phyloP scores from a whole-genome alignment of 768 basidiomycete species.

The Kwoniella dejecticola region DNA sequence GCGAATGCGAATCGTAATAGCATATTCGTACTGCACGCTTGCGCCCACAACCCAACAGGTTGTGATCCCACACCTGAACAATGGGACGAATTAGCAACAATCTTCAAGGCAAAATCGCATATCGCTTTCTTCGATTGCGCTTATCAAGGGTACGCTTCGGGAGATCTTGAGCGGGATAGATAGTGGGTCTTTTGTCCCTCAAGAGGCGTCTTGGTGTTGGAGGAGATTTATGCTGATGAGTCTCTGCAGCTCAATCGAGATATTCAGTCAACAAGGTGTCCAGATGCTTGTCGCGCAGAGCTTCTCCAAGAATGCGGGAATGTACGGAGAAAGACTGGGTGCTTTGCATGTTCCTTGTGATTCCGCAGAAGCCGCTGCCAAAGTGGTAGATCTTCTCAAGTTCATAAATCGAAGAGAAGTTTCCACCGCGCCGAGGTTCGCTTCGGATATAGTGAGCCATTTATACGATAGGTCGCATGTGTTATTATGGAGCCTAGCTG shows the following conservation, averaged over 20 bases:
- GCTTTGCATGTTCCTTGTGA: conserved; percentile 81
- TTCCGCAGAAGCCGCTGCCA: conserved; percentile 64
- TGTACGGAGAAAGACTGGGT: conserved; percentile 93
- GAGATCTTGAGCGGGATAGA: conserved; percentile 60
- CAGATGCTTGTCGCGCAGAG: conserved; percentile 19
- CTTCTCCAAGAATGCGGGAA: conserved; percentile 77
- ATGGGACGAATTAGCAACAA: conserved; percentile 75
- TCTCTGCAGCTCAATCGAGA: neutral
- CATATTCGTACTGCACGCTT: conserved; percentile 85
- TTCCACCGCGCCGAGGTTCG: conserved; percentile 80
- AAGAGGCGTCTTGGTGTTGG: too few relatives aligned
- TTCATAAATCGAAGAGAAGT: conserved; percentile 66
- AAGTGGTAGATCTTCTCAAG: conserved; percentile 60
- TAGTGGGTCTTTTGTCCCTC: neutral
- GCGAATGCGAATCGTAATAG: conserved; percentile 68
- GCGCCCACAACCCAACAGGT: conserved; percentile 96
- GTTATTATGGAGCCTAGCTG: neutral
- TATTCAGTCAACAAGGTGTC: neutral
- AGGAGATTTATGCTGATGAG: too few relatives aligned
- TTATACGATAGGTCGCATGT: neutral
- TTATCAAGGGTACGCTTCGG: conserved; percentile 96
- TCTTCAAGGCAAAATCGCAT: conserved; percentile 72
- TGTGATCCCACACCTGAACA: conserved; percentile 88
- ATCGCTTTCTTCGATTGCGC: conserved; percentile 94
- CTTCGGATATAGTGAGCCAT: conserved; percentile 65